These are phyloP conservation scores for Colletotrichum magnum DNA, from an alignment of 2,329 filamentous ascomycete genomes.

Conservation along the genomic window DNA sequence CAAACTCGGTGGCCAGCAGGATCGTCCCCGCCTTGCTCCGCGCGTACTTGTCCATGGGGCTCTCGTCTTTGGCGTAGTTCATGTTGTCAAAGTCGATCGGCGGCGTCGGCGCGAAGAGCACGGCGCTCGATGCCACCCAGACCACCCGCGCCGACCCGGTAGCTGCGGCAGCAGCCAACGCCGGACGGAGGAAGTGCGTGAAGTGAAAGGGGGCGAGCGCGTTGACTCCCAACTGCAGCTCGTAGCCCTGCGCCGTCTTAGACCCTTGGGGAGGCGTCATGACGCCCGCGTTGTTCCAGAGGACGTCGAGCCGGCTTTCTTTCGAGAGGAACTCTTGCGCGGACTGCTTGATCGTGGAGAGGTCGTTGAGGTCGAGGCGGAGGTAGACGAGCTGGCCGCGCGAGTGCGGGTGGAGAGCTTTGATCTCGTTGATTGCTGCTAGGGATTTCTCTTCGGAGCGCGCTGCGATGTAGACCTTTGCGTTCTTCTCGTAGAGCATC, in stretches of 20 bases:
- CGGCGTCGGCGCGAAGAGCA: no score
- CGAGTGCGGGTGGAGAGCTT: slow-evolving; percentile 46
- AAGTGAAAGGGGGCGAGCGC: slow-evolving; percentile 44
- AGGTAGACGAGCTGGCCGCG: slow-evolving; percentile 56
- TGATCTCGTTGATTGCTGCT: slow-evolving; percentile 57
- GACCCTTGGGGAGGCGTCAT: slow-evolving; percentile 45
- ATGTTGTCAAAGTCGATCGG: no score
- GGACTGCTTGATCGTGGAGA: slow-evolving; percentile 45
- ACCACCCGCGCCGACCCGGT: slow-evolving; percentile 43
- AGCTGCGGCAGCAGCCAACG: slow-evolving; percentile 24
- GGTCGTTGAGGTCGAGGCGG: slow-evolving; percentile 54
- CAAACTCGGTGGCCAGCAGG: slow-evolving; percentile 48
- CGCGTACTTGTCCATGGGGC: slow-evolving; percentile 44
- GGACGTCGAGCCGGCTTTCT: slow-evolving; percentile 51
- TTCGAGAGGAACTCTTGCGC: slow-evolving; percentile 47
- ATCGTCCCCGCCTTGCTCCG: slow-evolving; percentile 50
- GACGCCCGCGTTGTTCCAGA: slow-evolving; percentile 56
- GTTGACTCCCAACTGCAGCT: slow-evolving; percentile 45
- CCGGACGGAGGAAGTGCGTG: slow-evolving; percentile 44
- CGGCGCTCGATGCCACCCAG: slow-evolving; percentile 45
- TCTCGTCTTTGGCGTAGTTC: slow-evolving; percentile 41
- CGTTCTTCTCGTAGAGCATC: slow-evolving; percentile 65
- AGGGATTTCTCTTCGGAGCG: slow-evolving; percentile 55
- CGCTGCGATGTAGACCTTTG: slow-evolving; percentile 65
- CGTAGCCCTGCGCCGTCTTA: slow-evolving; percentile 46